Evolutionary conservation across 768 basidiomycete species (phyloP).

Genomic region (Dioszegia crocea): DNA sequence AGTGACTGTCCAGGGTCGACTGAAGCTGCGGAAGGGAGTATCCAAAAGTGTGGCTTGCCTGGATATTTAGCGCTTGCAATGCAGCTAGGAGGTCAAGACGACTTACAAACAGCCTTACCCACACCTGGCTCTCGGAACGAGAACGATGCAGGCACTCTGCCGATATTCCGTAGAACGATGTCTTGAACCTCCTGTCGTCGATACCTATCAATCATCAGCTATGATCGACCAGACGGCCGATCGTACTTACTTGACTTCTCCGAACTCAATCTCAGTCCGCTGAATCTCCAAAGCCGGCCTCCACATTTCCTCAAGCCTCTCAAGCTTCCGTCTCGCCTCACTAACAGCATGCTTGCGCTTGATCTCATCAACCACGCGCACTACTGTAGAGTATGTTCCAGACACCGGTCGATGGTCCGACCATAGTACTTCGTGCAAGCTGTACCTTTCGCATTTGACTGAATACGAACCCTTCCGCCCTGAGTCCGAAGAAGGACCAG

Average conservation of each 20-base stretch:
- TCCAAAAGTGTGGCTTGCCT: constrained; percentile 37
- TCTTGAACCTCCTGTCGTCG: constrained; percentile 13
- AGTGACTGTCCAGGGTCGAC: constrained; percentile 22
- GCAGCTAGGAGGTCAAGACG: neutral
- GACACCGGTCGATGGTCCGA: constrained; percentile 44
- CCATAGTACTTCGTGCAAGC: constrained; percentile 32
- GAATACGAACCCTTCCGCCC: neutral
- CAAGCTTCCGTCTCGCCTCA: constrained; percentile 23
- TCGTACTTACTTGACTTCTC: constrained; percentile 23
- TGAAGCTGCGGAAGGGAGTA: constrained; percentile 22
- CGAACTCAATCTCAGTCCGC: constrained; percentile 29
- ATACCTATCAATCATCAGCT: constrained; percentile 8
- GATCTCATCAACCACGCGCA: constrained; percentile 27
- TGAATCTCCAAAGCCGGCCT: constrained; percentile 28
- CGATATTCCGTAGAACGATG: constrained; percentile 26
- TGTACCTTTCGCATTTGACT: constrained; percentile 15
- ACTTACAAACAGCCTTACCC: constrained; percentile 33
- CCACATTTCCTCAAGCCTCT: constrained; percentile 35
- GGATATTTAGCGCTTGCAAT: neutral
- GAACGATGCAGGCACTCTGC: constrained; percentile 31
- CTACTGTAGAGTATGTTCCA: constrained; percentile 10
- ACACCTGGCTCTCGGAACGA: constrained; percentile 28
- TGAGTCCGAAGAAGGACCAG: neutral
- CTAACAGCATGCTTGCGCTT: constrained; percentile 19
- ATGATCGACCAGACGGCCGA: neutral